Conservation (phyloP, 1,284 basidiomycete species). For the Trametes sp. region DNA sequence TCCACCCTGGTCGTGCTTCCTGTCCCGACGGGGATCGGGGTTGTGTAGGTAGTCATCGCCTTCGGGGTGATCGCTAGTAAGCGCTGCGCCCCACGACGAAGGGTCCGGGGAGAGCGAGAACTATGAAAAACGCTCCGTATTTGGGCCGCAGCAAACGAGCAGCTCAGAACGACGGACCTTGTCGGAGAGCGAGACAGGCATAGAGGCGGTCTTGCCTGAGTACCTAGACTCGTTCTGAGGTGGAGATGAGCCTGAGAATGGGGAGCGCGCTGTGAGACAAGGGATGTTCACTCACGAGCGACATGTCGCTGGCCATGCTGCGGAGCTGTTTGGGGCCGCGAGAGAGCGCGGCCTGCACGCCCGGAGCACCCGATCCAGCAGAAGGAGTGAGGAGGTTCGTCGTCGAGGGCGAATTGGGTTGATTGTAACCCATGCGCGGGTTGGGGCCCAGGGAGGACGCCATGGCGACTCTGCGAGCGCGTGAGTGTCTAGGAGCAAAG, state of each 20-base stretch:
- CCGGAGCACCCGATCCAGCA: constrained; percentile 25
- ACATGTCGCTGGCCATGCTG: constrained; percentile 47
- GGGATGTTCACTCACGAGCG: constrained; percentile 47
- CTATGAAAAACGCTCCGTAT: constrained; percentile 43
- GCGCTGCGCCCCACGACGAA: constrained; percentile 70
- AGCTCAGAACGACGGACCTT: constrained; percentile 39
- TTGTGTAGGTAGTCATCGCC: constrained; percentile 80
- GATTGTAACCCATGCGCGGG: constrained; percentile 35
- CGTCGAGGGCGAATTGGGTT: constrained; percentile 54
- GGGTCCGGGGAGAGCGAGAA: constrained; percentile 81
- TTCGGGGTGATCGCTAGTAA: constrained; percentile 65
- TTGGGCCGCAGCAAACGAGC: too few relatives aligned
- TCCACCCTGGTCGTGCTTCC: constrained; percentile 66
- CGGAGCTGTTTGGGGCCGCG: constrained; percentile 49
- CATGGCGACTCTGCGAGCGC: constrained; percentile 29
- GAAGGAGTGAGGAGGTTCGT: constrained; percentile 57
- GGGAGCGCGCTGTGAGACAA: constrained; percentile 9
- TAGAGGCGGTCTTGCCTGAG: constrained; percentile 35
- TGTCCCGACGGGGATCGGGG: constrained; percentile 78
- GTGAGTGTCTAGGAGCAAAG: constrained; percentile 8
- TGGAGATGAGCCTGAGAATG: constrained; percentile 9
- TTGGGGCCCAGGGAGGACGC: constrained; percentile 35
- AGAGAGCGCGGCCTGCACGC: constrained; percentile 54
- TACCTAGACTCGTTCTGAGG: constrained; percentile 56
- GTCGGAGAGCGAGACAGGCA: constrained; percentile 46